phyloP scores from a whole-genome alignment of 202 grass and related monocot species.

The Cymbopogon flexuosus region DNA sequence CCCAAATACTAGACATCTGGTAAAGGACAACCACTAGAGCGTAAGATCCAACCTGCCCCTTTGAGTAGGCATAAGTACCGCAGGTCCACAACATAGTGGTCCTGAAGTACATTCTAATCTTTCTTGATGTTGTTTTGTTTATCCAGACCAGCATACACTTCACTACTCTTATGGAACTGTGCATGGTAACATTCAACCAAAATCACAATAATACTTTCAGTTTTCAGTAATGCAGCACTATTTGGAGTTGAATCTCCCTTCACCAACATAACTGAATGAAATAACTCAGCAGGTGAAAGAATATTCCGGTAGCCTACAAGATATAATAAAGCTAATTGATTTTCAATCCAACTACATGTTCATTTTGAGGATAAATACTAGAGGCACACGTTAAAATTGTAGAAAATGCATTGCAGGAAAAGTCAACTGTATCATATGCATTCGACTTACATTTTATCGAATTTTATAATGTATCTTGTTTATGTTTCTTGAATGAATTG shows the following conservation, averaged over 20 bases:
- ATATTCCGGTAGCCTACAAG: background rate
- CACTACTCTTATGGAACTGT: background rate
- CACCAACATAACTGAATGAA: conserved; percentile 7
- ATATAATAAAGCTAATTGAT: background rate
- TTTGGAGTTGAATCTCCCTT: background rate
- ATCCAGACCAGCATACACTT: conserved; percentile 9
- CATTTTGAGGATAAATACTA: background rate
- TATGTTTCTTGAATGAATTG: background rate
- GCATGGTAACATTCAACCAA: background rate
- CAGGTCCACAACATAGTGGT: conserved; percentile 14
- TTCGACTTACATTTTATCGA: conserved; percentile 23
- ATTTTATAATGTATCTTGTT: conserved; percentile 23
- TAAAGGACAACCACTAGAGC: conserved; percentile 23
- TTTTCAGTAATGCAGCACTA: conserved; percentile 1
- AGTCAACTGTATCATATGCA: conserved; percentile 1
- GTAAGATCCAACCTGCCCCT: conserved; percentile 32
- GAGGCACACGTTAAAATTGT: background rate
- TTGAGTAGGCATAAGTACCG: conserved; percentile 26
- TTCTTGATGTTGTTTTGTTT: background rate
- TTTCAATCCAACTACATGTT: background rate
- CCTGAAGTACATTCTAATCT: conserved; percentile 6
- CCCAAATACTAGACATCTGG: conserved; percentile 18
- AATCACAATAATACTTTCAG: background rate
- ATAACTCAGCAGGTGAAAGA: background rate
- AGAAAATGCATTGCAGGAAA: background rate